Base-by-base conservation (phyloP, 1,139 yeast genomes). In the Debaryomyces nepalensis region DNA sequence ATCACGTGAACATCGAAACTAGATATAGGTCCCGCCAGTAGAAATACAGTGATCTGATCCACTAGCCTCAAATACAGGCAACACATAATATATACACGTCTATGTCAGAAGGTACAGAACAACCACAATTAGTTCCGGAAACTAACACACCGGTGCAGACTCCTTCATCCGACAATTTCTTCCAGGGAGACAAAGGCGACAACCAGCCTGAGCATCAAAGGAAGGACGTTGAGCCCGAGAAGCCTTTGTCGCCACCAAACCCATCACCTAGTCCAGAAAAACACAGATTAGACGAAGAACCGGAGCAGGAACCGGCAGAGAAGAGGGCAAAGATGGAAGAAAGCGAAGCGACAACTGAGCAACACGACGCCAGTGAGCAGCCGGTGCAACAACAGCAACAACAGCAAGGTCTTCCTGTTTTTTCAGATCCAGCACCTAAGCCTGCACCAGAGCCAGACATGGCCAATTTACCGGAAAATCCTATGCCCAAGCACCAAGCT, bases 401-500 rank as follows among this genome's bases (percentile, higher is more conserved):
- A 15, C 40, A 23, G 4, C 10, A 33, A 5, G 50, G 51, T 8
- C 57, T 61, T 6, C 46, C 53, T 7, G 43, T 45, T n/a, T 52
- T 48, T 36, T 57, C 67, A 54, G 72, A 59, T 5, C 88, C 91
- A 2, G 91, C 90, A 2, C 90, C 91, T 3, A 75, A 77, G 43
- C 91, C 91, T 2, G 77, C 87, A 2, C 59, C 73, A 5, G 90
- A 84, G 57, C 90, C 91, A 0, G 89, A 84, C 54, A 77, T 83
- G 82, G 57, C 78, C 53, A 82, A 84, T 53, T 68, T 84, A 26
- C 88, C 91, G 1, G 70, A 55, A 12, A 60, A 73, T 47, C 95
- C 95, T n/a, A 70, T 91, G 51, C 96, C 98, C 14, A 78, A 82
- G 46, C 97, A 91, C 63, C 98, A 93, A 66, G 75, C 78, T 51